Base-by-base conservation (phyloP, 2,329 filamentous ascomycete genomes). In the Westerdykella aurantiaca region DNA sequence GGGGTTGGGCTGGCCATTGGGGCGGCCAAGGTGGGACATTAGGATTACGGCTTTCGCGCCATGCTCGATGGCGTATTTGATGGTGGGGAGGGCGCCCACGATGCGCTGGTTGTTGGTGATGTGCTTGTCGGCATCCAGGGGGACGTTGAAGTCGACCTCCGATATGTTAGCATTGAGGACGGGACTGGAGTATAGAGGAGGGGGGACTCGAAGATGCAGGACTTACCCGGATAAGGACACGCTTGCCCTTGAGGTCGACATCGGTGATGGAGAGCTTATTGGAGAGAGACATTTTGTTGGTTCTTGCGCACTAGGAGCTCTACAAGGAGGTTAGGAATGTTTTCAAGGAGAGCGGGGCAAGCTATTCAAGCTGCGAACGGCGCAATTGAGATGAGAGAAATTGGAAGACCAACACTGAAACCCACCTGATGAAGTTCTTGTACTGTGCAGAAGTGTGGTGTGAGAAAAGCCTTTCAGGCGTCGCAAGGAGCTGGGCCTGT, bases 71-170 rank as follows among this genome's bases (percentile, higher is more conserved):
- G 89, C 89, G 72, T 95, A 84, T 77, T 94, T 94, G 79, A 96
- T 95, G 62, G 90, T 95, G 63, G 89, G 89, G 53, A 95, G 75
- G 63, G 93, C 93, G 66, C 93, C 94, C 64, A 88, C 90, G 66
- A 98, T 98, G 72, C 93, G 90, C 78, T 98, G 93, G 74, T 85
- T 88, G 82, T 98, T 98, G 71, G 93, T 97, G 71, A 98, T 82
- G 45, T 94, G 90, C 77, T 89, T 94, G 69, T 93, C 78, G 58
- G 77, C 81, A 69, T 98, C 89, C 66, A 98, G 88, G 53, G 93
- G 93, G 45, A 98, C 94, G 74, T 98, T 98, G 84, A 98, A 98
- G 81, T 98, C 93, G 71, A 98, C 91, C 90, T 95, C 63, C 41
- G 34, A 31, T 29, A 31, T 7, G 12, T 61, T 42, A 58, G 53